A percentile compares a stretch with the other conserved stretches of the same genome.
These are phyloP conservation scores for Grosmannia serpens DNA, from an alignment of 2,329 filamentous ascomycete species.

Conservation along the genomic window DNA sequence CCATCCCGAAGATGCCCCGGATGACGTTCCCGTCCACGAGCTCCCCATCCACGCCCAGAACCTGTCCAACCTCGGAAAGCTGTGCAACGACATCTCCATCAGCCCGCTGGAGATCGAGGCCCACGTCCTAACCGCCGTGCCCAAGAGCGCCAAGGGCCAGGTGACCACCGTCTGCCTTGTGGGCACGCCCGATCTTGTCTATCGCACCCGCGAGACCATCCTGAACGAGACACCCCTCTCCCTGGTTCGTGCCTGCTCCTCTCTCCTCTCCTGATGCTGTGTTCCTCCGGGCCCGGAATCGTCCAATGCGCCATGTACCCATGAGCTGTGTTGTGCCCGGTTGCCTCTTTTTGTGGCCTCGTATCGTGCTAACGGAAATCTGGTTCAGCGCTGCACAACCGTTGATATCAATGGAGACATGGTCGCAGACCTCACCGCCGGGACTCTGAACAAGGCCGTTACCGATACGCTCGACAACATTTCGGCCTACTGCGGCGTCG, in stretches of 20 bases:
- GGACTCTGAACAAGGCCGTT: conserved; percentile 62
- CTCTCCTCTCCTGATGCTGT: background rate
- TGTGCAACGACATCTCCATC: conserved; percentile 74
- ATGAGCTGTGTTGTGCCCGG: conserved; percentile 6
- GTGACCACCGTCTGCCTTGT: conserved; percentile 87
- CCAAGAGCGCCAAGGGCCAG: conserved; percentile 56
- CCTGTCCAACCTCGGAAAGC: conserved; percentile 62
- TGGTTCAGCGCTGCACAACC: conserved; percentile 66
- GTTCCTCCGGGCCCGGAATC: background rate
- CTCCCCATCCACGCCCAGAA: conserved; percentile 88
- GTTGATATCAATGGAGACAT: conserved; percentile 89
- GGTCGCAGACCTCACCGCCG: conserved; percentile 61
- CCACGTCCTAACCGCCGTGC: conserved; percentile 69
- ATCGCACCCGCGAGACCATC: conserved; percentile 80
- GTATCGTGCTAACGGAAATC: conserved; percentile 1
- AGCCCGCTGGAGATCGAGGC: conserved; percentile 65
- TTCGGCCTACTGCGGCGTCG: conserved; percentile 79
- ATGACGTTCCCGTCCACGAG: conserved; percentile 75
- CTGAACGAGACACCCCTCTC: conserved; percentile 86
- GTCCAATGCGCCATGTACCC: conserved; percentile 12
- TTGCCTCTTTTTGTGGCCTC: background rate
- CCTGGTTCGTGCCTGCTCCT: conserved; percentile 37
- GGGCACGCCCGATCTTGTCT: conserved; percentile 75
- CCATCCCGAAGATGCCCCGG: conserved; percentile 75
- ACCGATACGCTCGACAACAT: conserved; percentile 79